Percentiles rank a stretch among this genome's conserved stretches.
Conservation (phyloP, 2,329 filamentous ascomycete genomes). For the Talaromyces piceae region DNA sequence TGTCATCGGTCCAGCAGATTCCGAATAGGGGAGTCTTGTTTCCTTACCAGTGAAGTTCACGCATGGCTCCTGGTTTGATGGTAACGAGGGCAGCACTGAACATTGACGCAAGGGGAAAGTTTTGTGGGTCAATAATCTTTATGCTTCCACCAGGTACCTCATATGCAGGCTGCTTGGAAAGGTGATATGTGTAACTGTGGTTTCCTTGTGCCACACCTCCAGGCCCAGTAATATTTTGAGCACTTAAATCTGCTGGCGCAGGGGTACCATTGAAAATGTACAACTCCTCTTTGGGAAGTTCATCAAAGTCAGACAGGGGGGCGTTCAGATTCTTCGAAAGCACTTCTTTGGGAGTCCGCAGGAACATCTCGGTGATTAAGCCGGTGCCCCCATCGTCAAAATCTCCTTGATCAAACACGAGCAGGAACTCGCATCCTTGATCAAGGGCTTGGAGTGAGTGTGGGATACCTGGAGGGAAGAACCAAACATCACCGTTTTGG, state of each 20-base stretch:
- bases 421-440: conserved; percentile 50
- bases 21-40: conserved; percentile 21
- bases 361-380: conserved; percentile 48
- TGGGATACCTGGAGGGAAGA: conserved; percentile 24
- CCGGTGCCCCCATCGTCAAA: conserved; percentile 56
- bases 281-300: conserved; percentile 31
- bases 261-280: conserved; percentile 39
- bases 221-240: conserved; percentile 40
- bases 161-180: conserved; percentile 43
- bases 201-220: conserved; percentile 24
- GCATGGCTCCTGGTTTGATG: conserved; percentile 55
- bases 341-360: conserved; percentile 35
- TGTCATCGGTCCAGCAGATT: neutral
- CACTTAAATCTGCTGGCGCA: conserved; percentile 28
- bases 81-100: conserved; percentile 53
- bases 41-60: conserved; percentile 58
- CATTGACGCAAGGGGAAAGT: conserved; percentile 49
- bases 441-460: conserved; percentile 48
- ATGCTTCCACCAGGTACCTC: conserved; percentile 50
- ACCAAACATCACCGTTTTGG: conserved; percentile 31
- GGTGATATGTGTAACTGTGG: conserved; percentile 35
- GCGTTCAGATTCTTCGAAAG: conserved; percentile 39
- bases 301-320: conserved; percentile 28
- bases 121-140: conserved; percentile 52
- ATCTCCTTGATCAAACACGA: conserved; percentile 53